phyloP scores from a whole-genome alignment of 2,329 filamentous ascomycete species.

The Sphaerulina musiva region DNA sequence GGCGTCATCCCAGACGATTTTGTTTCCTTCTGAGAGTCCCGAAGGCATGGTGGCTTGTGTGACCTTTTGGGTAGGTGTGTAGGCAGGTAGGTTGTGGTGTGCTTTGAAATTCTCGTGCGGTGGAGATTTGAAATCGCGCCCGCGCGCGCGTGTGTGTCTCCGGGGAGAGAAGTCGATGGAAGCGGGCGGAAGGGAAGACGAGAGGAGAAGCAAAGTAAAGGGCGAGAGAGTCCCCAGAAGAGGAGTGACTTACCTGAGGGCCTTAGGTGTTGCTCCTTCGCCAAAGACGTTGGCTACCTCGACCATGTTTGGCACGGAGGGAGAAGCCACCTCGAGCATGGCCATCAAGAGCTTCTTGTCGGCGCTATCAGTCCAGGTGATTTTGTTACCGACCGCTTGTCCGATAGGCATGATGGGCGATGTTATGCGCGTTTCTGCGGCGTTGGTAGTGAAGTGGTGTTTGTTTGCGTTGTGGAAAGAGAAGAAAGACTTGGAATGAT shows the following conservation, averaged over 20 bases:
- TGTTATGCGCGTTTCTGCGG: neutral
- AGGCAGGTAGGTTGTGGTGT: neutral
- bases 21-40: neutral
- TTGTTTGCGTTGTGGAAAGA: neutral
- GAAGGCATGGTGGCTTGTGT: neutral
- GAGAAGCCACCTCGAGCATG: neutral
- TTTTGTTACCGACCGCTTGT: neutral
- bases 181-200: neutral
- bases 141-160: no score
- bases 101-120: neutral
- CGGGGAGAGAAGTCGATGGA: neutral
- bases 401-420: neutral
- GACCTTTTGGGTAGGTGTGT: neutral
- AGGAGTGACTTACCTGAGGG: neutral
- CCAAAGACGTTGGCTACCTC: neutral
- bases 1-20: slow-evolving; percentile 15
- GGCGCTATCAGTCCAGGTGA: neutral
- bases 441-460: neutral
- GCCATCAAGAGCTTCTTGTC: neutral
- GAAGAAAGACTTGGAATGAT: neutral
- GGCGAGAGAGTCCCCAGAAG: no score
- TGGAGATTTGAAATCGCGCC: no score
- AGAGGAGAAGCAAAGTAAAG: neutral
- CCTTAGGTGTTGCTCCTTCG: neutral
- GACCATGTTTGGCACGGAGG: neutral